Base-by-base conservation (phyloP, 345 rosid genomes). In the Cardamine occulta region DNA sequence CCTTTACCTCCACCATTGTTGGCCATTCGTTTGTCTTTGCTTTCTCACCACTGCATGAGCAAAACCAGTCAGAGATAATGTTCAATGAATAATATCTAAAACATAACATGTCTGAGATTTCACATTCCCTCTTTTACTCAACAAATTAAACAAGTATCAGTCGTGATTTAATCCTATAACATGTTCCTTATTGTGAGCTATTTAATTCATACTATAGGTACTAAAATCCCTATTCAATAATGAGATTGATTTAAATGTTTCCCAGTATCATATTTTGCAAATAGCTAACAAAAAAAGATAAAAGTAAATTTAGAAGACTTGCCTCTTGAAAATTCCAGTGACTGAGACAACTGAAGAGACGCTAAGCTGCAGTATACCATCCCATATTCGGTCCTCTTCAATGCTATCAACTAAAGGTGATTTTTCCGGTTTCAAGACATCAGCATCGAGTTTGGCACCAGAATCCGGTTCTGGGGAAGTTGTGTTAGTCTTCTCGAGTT, bases 21-120 rank as follows among this genome's bases (percentile, higher is more conserved):
- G 87, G 84, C 99, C 99, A 95, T n/a, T 83, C 91, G 60, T 85
- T 84, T 1, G 86, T 71, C 21, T 80, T 72, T 18, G 89, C 83
- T 81, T 83, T 92, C 76, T 95, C 99, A 45, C 99, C 99, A 73
- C 99, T 95, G 89, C 74, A 73, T 12, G 17, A 48, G n/a, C 35
- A 64, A 77, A 56, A 47, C 37, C 2, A 77, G 47, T 77, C 62
- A 63, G 76, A 19, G 7, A 71, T 15, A 23, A 49, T 39, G 54
- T 60, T 49, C 9, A 13, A 4, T 29, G 56, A 67, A 51, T 6
- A 1, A 39, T 34, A 56, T 31, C 57, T 24, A 34, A 10, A 53
- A 28, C 45, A 52, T 10, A 39, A 63, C 7, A 10, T 66, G 62
- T 19, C 37, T 17, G 1, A 3, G 17, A 39, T 37, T 5, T 26